Evolutionary conservation across 805 yeast genomes (phyloP).

Genomic region (Lipomyces yamadae): DNA sequence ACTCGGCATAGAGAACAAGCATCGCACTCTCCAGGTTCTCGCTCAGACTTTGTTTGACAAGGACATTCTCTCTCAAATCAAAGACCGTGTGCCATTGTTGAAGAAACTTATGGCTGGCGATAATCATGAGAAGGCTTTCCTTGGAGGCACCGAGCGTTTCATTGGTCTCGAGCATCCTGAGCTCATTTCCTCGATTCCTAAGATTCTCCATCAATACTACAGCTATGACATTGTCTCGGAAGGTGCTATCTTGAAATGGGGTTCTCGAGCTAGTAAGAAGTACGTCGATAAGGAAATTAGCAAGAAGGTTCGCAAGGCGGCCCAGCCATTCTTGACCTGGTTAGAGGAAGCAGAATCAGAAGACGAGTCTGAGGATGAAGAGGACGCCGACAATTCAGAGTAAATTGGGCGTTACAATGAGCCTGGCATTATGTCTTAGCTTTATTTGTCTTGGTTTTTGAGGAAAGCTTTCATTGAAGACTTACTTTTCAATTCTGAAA

Average conservation of each 20-base stretch:
- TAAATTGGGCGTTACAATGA: neutral
- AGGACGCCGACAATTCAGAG: slow-evolving; percentile 1
- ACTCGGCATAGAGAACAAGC: slow-evolving; percentile 69
- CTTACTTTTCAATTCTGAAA: neutral
- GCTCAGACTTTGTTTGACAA: slow-evolving; percentile 81
- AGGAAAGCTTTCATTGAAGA: neutral
- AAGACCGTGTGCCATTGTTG: slow-evolving; percentile 80
- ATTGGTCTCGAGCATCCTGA: slow-evolving; percentile 80
- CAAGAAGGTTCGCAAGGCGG: slow-evolving; percentile 93
- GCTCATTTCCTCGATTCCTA: slow-evolving; percentile 74
- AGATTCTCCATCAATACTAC: slow-evolving; percentile 78
- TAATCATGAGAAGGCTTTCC: slow-evolving; percentile 79
- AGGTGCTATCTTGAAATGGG: slow-evolving; percentile 81
- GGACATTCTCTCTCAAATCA: slow-evolving; percentile 71
- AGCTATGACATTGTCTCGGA: slow-evolving; percentile 84
- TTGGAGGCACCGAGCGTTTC: slow-evolving; percentile 95
- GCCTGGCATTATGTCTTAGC: neutral
- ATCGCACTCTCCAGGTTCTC: slow-evolving; percentile 84
- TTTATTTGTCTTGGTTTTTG: neutral
- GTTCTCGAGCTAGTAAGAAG: slow-evolving; percentile 88
- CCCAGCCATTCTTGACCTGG: slow-evolving; percentile 95
- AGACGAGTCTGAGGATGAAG: slow-evolving; percentile 53
- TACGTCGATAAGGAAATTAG: slow-evolving; percentile 90
- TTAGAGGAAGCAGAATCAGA: slow-evolving; percentile 84
- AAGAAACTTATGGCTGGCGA: slow-evolving; percentile 68